Evolutionary conservation across 2,329 filamentous ascomycete genomes (phyloP).

Genomic region (Botrytis pseudocinerea): DNA sequence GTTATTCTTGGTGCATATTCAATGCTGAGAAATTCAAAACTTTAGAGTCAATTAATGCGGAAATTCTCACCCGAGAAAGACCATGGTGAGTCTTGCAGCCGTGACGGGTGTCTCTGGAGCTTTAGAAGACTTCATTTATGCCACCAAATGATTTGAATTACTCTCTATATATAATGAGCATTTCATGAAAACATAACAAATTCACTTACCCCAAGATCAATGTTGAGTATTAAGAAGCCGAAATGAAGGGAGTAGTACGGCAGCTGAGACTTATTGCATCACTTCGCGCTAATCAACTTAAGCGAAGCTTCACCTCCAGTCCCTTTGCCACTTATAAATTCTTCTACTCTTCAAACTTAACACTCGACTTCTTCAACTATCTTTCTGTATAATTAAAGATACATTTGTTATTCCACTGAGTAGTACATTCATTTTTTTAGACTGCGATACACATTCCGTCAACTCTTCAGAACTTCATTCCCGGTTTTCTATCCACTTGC

Average conservation of each 20-base stretch:
- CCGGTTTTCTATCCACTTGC: no score
- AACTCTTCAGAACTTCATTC: no score
- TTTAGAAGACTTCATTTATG: background rate
- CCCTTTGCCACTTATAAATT: background rate
- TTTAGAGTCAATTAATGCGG: background rate
- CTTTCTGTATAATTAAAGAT: background rate
- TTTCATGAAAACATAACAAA: rapidly evolving
- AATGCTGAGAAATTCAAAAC: background rate
- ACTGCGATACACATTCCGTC: no score
- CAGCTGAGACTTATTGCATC: background rate
- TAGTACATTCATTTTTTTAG: background rate
- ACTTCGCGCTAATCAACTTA: background rate
- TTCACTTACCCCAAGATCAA: background rate
- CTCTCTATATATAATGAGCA: background rate
- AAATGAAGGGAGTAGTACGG: background rate
- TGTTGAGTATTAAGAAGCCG: rapidly evolving
- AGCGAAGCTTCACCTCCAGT: background rate
- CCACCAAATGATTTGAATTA: background rate
- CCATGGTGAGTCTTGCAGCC: rapidly evolving
- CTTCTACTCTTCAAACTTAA: no score
- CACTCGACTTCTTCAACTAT: background rate
- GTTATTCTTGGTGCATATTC: no score
- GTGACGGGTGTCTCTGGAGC: background rate
- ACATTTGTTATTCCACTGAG: background rate
- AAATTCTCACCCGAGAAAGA: background rate